Conservation (phyloP, 306 rosid species). For the Lathyrus sativus region DNA sequence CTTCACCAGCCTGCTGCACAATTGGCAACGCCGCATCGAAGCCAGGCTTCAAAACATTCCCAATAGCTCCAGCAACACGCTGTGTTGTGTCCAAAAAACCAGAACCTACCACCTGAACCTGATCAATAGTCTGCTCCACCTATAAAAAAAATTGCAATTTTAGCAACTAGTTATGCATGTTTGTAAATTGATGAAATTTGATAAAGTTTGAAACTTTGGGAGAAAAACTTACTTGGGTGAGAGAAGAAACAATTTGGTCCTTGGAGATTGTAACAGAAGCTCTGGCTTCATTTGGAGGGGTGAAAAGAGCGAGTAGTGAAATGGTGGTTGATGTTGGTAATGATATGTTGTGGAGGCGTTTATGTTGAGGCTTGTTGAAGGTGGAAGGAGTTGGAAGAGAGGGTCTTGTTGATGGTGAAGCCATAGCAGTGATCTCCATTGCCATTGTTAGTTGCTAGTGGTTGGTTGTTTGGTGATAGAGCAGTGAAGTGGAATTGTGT, state of each 20-base stretch:
- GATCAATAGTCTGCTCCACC: constrained; percentile 85
- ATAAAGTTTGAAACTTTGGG: background rate
- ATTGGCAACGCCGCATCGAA: constrained; percentile 71
- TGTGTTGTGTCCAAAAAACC: constrained; percentile 53
- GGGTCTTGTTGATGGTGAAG: constrained; percentile 55
- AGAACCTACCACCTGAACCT: constrained; percentile 76
- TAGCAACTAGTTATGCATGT: constrained; percentile 15
- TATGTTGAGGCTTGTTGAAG: constrained; percentile 44
- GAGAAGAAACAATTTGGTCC: constrained; percentile 81
- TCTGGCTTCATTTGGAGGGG: constrained; percentile 66
- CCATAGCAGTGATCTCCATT: constrained; percentile 67
- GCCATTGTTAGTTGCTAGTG: constrained; percentile 32
- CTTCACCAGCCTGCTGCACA: constrained; percentile 72
- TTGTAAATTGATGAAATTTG: constrained; percentile 12
- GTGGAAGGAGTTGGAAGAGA: constrained; percentile 43
- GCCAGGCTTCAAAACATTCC: constrained; percentile 72
- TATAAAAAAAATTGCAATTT: constrained; percentile 21
- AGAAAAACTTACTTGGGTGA: constrained; percentile 55
- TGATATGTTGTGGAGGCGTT: constrained; percentile 44
- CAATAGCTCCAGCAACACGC: constrained; percentile 48
- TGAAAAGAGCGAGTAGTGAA: constrained; percentile 69
- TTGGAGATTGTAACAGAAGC: constrained; percentile 70
- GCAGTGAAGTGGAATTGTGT: constrained; percentile 1
- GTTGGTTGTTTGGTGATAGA: constrained; percentile 10
- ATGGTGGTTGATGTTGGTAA: constrained; percentile 70